These are phyloP conservation scores for Triticum urartu DNA, from an alignment of 176 grass and related monocot genomes.

Conservation along the genomic window DNA sequence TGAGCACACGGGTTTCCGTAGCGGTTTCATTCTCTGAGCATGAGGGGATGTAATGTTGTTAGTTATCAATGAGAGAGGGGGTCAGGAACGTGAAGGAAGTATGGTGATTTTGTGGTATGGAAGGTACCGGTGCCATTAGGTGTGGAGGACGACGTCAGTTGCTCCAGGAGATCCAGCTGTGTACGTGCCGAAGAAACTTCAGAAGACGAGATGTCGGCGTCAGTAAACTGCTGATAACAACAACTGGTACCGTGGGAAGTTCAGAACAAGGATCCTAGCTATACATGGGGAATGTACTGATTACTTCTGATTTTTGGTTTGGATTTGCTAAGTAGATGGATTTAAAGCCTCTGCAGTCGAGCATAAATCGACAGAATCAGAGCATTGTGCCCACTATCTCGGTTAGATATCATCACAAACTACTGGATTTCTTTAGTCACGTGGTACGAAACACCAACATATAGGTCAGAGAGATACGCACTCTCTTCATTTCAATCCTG, in stretches of 20 bases:
- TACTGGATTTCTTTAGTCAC: not conserved
- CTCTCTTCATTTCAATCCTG: no score
- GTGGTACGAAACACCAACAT: not conserved
- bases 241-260: not conserved
- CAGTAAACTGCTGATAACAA: not conserved
- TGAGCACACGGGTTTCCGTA: not conserved
- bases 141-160: slow-evolving; percentile 61
- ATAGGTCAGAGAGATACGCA: not conserved
- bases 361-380: not conserved
- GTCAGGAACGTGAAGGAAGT: not conserved
- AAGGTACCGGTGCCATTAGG: slow-evolving; percentile 49
- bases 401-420: not conserved
- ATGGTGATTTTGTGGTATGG: not conserved
- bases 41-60: not conserved
- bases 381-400: not conserved
- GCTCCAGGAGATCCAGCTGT: slow-evolving; percentile 88
- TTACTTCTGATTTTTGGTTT: not conserved
- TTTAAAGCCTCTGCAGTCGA: not conserved
- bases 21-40: slow-evolving; percentile 31
- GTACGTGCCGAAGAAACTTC: slow-evolving; percentile 69
- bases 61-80: not conserved
- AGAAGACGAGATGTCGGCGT: not conserved
- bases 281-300: not conserved
- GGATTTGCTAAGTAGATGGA: not conserved
- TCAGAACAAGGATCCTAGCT: not conserved